A percentile compares a stretch with the other conserved stretches of the same genome.
Conservation (phyloP, 2,329 filamentous ascomycete genomes). For the Pleomassaria siparia region DNA sequence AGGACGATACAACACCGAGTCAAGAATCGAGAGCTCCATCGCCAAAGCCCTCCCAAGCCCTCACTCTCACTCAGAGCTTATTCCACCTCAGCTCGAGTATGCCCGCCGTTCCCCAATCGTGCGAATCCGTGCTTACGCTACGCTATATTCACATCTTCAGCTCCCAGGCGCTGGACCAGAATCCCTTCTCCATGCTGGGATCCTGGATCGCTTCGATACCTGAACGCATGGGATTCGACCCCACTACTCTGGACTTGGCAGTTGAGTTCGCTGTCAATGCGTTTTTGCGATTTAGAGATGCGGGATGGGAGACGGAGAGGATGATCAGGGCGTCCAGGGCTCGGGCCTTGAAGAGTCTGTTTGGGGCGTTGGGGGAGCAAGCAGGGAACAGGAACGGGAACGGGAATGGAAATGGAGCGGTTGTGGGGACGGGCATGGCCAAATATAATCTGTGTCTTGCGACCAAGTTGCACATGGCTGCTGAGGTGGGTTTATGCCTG, state of each 20-base stretch:
- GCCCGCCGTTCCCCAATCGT: not conserved
- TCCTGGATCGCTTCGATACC: constrained; percentile 10
- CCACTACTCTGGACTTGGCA: constrained; percentile 7
- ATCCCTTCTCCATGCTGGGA: constrained; percentile 6
- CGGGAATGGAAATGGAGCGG: no score
- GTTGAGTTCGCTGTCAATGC: constrained; percentile 12
- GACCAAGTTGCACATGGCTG: constrained; percentile 9
- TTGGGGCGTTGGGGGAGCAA: not conserved
- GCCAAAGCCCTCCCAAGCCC: no score
- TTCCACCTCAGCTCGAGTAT: not conserved
- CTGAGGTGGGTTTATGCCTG: constrained; percentile 4
- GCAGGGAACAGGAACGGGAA: not conserved
- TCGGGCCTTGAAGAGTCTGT: constrained; percentile 7
- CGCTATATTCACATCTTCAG: constrained; percentile 8
- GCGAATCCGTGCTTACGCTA: constrained; percentile 5
- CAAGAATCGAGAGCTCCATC: no score
- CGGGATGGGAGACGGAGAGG: not conserved
- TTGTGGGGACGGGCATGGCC: no score
- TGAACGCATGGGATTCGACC: constrained; percentile 5
- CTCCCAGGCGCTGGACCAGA: not conserved
- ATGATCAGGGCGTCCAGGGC: constrained; percentile 1
- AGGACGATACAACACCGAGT: no score
- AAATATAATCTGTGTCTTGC: constrained; percentile 7
- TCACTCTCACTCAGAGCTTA: no score
- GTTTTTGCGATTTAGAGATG: constrained; percentile 1